phyloP scores from a whole-genome alignment of 2,329 filamentous ascomycete genomes.

The Hyphodiscus sp. region DNA sequence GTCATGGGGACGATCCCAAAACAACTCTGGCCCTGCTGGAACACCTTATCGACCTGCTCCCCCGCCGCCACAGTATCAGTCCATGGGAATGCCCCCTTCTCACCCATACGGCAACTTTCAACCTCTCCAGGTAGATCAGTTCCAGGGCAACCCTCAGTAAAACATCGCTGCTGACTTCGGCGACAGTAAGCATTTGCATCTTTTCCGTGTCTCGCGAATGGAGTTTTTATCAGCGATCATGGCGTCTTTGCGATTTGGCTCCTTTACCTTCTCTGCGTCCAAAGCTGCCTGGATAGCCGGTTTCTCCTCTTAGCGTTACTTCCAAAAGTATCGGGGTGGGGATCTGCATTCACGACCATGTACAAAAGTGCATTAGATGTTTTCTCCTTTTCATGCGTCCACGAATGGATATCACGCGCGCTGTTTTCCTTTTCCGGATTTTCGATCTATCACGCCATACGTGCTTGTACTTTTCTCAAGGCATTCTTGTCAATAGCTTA shows the following conservation, averaged over 20 bases:
- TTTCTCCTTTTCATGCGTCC: slow-evolving; percentile 29
- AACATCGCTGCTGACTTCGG: not conserved
- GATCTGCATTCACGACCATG: slow-evolving; percentile 32
- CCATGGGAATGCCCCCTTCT: slow-evolving; percentile 41
- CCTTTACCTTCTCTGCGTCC: slow-evolving; percentile 30
- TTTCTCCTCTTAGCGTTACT: slow-evolving; percentile 34
- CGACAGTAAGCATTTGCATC: slow-evolving; percentile 30
- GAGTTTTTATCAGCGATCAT: slow-evolving; percentile 30
- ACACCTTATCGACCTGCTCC: slow-evolving; percentile 96
- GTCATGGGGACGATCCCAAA: slow-evolving; percentile 96
- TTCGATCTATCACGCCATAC: slow-evolving; percentile 11
- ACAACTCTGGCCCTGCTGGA: slow-evolving; percentile 94
- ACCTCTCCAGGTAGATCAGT: slow-evolving; percentile 28
- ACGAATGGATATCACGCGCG: slow-evolving; percentile 28
- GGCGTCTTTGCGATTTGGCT: slow-evolving; percentile 30
- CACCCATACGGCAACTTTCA: slow-evolving; percentile 31
- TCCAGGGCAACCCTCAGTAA: not conserved
- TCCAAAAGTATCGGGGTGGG: slow-evolving; percentile 32
- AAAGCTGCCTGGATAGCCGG: slow-evolving; percentile 30
- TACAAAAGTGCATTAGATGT: slow-evolving; percentile 34
- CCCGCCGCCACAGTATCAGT: slow-evolving; percentile 65
- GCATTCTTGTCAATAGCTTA: slow-evolving; percentile 14
- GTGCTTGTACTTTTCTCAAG: slow-evolving; percentile 8
- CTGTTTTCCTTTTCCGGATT: slow-evolving; percentile 18
- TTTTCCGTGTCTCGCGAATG: slow-evolving; percentile 28